phyloP scores from a whole-genome alignment of 177 flowering plant species.

The Vitis hybrid region DNA sequence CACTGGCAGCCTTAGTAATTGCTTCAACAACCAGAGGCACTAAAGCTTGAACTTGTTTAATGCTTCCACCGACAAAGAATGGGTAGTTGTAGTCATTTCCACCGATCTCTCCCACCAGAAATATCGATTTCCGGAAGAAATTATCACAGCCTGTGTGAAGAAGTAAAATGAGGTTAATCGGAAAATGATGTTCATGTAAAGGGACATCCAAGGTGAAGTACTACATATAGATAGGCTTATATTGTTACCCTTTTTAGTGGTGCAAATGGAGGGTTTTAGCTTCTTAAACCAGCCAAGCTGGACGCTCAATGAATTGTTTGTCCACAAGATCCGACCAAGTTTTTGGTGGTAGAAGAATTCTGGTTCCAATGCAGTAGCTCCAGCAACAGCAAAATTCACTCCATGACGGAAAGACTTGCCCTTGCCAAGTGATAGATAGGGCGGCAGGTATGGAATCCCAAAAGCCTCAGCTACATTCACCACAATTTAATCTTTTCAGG shows the following conservation, averaged over 20 bases:
- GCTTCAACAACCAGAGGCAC: slow-evolving; percentile 35
- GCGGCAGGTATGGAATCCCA: slow-evolving; percentile 50
- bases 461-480: slow-evolving; percentile 46
- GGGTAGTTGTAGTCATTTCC: slow-evolving; percentile 53
- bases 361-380: slow-evolving; percentile 56
- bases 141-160: slow-evolving; percentile 24
- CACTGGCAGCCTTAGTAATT: slow-evolving; percentile 30
- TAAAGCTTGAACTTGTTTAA: slow-evolving; percentile 14
- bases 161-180: too few species aligned
- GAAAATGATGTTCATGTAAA: neutral
- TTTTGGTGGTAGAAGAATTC: slow-evolving; percentile 29
- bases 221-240: neutral
- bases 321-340: slow-evolving; percentile 15
- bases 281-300: slow-evolving; percentile 65
- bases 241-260: slow-evolving; percentile 33
- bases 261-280: slow-evolving; percentile 42
- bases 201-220: too few species aligned
- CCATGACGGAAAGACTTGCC: slow-evolving; percentile 27
- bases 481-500: neutral
- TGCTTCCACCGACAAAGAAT: slow-evolving; percentile 21
- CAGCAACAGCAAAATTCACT: slow-evolving; percentile 65
- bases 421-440: slow-evolving; percentile 34
- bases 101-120: slow-evolving; percentile 66
- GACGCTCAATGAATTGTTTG: slow-evolving; percentile 35
- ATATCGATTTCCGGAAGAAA: slow-evolving; percentile 36